phyloP scores from a whole-genome alignment of 495 filamentous ascomycete genomes.

The Pseudoneurospora amorphoporcata region DNA sequence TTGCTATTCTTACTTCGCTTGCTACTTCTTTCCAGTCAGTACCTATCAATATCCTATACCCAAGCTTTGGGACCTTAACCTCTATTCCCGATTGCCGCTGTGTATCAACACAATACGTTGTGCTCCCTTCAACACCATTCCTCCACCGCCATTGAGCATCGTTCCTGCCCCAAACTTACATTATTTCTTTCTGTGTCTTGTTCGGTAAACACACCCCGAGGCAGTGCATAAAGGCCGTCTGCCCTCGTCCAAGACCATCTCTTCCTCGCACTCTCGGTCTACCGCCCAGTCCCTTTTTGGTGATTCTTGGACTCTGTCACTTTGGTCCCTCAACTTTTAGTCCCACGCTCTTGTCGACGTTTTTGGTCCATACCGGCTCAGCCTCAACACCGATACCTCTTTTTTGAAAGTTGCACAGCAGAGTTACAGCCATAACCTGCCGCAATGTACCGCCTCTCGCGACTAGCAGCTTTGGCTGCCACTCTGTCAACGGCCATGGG shows the following conservation, averaged over 20 bases:
- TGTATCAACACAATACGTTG: background rate
- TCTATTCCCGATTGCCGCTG: background rate
- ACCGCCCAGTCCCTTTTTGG: background rate
- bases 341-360: background rate
- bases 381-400: background rate
- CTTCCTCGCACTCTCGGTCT: background rate
- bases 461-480: conserved; percentile 23
- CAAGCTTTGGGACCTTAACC: background rate
- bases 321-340: background rate
- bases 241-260: background rate
- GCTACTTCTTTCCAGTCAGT: background rate
- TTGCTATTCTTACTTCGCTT: background rate
- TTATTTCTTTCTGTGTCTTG: background rate
- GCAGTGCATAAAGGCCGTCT: background rate
- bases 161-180: background rate
- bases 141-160: background rate
- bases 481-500: conserved; percentile 20
- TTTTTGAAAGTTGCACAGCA: background rate
- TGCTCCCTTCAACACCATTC: background rate
- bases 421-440: background rate
- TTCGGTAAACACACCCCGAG: background rate
- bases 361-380: background rate
- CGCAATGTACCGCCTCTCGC: conserved; percentile 21
- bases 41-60: background rate
- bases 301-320: background rate